Percentiles rank a stretch among this genome's conserved stretches.
Evolutionary conservation across 768 basidiomycete species (phyloP).

Genomic region (Boletus huronensis): DNA sequence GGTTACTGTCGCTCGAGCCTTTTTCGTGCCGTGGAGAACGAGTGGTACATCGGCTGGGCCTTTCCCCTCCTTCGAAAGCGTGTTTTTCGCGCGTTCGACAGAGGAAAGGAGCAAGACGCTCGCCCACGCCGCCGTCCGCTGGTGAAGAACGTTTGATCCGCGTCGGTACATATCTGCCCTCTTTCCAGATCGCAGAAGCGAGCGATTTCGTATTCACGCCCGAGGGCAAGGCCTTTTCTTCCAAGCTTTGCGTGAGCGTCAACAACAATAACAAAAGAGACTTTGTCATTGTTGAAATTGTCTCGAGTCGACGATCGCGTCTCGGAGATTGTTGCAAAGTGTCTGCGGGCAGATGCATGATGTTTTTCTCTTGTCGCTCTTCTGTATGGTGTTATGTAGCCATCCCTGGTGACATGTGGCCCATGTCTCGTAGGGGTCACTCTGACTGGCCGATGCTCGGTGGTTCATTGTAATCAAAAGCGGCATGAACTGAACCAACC

Average conservation of each 20-base stretch:
- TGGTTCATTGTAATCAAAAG: neutral
- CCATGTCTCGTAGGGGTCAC: neutral
- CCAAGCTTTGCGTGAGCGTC: slow-evolving; percentile 29
- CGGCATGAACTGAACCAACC: neutral
- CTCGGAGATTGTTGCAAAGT: slow-evolving; percentile 12
- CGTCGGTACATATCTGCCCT: slow-evolving; percentile 28
- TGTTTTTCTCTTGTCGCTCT: neutral
- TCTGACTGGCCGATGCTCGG: neutral
- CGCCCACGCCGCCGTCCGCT: slow-evolving; percentile 27
- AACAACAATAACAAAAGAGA: neutral
- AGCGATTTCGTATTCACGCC: slow-evolving; percentile 27
- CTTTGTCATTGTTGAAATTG: neutral
- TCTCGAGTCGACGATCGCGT: slow-evolving; percentile 15
- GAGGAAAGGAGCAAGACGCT: slow-evolving; percentile 35
- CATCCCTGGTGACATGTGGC: no score
- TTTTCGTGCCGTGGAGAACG: slow-evolving; percentile 15
- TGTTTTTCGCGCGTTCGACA: slow-evolving; percentile 23
- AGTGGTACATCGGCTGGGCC: slow-evolving; percentile 4
- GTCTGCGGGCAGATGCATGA: slow-evolving; percentile 1
- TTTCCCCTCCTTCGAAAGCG: neutral
- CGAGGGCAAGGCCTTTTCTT: slow-evolving; percentile 26
- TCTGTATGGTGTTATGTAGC: no score
- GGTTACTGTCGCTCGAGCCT: slow-evolving; percentile 32
- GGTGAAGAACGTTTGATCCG: slow-evolving; percentile 12
- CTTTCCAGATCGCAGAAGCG: slow-evolving; percentile 22